phyloP scores from a whole-genome alignment of 2,329 filamentous ascomycete species.

The Ceratocystis destructans region DNA sequence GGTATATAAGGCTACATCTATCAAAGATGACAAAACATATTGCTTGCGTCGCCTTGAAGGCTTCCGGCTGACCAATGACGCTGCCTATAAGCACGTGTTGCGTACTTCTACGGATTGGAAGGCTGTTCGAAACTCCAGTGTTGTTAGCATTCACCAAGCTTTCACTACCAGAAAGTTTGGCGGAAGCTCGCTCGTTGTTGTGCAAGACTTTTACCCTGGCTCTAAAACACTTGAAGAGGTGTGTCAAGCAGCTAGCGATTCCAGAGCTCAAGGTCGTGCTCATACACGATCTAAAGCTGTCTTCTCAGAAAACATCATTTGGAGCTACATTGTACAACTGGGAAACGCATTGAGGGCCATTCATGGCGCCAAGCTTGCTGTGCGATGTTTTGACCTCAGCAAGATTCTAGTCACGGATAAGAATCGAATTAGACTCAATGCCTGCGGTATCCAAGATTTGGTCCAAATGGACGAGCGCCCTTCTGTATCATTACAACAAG shows the following conservation, averaged over 20 bases:
- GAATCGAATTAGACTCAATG: constrained; percentile 75
- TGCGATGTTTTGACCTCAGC: constrained; percentile 69
- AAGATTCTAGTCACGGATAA: constrained; percentile 87
- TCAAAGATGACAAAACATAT: constrained; percentile 80
- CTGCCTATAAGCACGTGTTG: constrained; percentile 70
- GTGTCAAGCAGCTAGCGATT: constrained; percentile 41
- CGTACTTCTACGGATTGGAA: constrained; percentile 81
- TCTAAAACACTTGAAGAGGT: constrained; percentile 81
- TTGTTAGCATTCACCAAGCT: constrained; percentile 78
- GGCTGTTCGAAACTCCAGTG: constrained; percentile 61
- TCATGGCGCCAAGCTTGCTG: constrained; percentile 67
- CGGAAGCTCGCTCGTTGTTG: constrained; percentile 79
- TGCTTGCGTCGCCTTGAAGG: constrained; percentile 52
- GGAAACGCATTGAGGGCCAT: constrained; percentile 78
- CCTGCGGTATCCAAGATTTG: constrained; percentile 80
- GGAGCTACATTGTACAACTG: constrained; percentile 87
- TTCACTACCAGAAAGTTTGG: constrained; percentile 90
- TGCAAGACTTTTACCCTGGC: constrained; percentile 83
- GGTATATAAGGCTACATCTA: constrained; percentile 88
- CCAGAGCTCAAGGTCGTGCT: constrained; percentile 19
- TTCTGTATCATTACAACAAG: constrained; percentile 61
- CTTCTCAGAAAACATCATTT: constrained; percentile 62
- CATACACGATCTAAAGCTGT: constrained; percentile 30
- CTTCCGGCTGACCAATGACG: constrained; percentile 73
- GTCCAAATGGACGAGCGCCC: constrained; percentile 63